phyloP scores from a whole-genome alignment of 1,284 basidiomycete genomes.

The Melampsora larici-populina region DNA sequence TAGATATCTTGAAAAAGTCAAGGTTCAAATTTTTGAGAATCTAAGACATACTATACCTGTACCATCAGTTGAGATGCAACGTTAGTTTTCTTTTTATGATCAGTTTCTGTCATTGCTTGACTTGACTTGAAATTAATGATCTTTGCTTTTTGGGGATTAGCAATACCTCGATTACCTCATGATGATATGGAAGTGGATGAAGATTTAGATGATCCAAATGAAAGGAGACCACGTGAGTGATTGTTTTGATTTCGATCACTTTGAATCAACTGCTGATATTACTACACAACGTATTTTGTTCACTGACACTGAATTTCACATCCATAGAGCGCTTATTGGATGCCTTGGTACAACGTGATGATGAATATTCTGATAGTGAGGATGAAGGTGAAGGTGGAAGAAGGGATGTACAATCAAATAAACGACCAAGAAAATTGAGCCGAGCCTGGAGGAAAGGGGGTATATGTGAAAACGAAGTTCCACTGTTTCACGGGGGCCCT shows the following conservation, averaged over 20 bases:
- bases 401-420: slow-evolving; percentile 57
- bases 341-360: slow-evolving; percentile 65
- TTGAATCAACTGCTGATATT: background rate
- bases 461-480: too few species aligned
- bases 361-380: slow-evolving; percentile 59
- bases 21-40: slow-evolving; percentile 86
- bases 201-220: slow-evolving; percentile 62
- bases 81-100: slow-evolving; percentile 57
- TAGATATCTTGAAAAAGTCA: slow-evolving; percentile 88
- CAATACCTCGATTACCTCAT: slow-evolving; percentile 45
- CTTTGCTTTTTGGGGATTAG: slow-evolving; percentile 10
- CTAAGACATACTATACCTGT: slow-evolving; percentile 77
- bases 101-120: background rate
- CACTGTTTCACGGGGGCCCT: too few species aligned
- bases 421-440: slow-evolving; percentile 32
- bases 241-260: background rate
- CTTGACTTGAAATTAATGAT: background rate
- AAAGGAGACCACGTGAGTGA: slow-evolving; percentile 62
- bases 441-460: background rate
- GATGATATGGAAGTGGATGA: slow-evolving; percentile 65
- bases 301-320: too few species aligned
- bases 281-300: background rate
- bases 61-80: slow-evolving; percentile 82
- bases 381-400: slow-evolving; percentile 77
- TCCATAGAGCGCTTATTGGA: slow-evolving; percentile 55